Evolutionary conservation across 1,284 basidiomycete species (phyloP).

Genomic region (Cryptococcus sp.): DNA sequence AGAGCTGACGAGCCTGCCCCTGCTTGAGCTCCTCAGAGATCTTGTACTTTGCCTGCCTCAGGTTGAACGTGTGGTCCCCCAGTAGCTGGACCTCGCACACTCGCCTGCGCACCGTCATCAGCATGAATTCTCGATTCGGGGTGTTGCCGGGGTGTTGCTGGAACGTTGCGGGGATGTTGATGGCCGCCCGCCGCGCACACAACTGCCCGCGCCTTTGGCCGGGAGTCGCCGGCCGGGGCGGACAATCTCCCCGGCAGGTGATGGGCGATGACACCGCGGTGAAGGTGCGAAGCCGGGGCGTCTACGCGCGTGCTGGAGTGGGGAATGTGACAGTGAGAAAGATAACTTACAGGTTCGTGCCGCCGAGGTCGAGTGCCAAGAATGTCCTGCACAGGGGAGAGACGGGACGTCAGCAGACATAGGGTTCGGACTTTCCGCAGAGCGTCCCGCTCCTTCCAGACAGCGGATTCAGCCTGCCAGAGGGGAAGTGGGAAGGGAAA

Average conservation of each 20-base stretch:
- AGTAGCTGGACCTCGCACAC: conserved; percentile 89
- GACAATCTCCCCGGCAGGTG: too few relatives aligned
- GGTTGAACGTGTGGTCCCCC: conserved; percentile 80
- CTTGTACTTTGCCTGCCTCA: conserved; percentile 91
- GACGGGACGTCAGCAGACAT: conserved; percentile 53
- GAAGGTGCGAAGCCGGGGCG: too few relatives aligned
- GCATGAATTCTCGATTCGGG: neutral
- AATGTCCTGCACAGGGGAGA: conserved; percentile 61
- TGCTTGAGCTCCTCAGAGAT: conserved; percentile 86
- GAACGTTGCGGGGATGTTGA: too few relatives aligned
- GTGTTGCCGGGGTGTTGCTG: too few relatives aligned
- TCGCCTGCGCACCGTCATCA: conserved; percentile 56
- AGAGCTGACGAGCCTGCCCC: conserved; percentile 75
- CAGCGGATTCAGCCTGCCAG: neutral
- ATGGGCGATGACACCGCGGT: too few relatives aligned
- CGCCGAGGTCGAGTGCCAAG: conserved; percentile 88
- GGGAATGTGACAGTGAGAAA: conserved; percentile 6
- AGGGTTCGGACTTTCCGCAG: neutral
- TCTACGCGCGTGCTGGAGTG: too few relatives aligned
- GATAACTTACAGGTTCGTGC: conserved; percentile 78
- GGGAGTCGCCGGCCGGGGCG: too few relatives aligned
- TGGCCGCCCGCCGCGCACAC: too few relatives aligned
- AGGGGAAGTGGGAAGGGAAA: too few relatives aligned
- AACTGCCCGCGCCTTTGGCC: neutral
- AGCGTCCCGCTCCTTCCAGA: neutral